A percentile compares a stretch with the other conserved stretches of the same genome.
These are phyloP conservation scores for Thielaviopsis musarum DNA, from an alignment of 2,329 filamentous ascomycete genomes.

Conservation along the genomic window DNA sequence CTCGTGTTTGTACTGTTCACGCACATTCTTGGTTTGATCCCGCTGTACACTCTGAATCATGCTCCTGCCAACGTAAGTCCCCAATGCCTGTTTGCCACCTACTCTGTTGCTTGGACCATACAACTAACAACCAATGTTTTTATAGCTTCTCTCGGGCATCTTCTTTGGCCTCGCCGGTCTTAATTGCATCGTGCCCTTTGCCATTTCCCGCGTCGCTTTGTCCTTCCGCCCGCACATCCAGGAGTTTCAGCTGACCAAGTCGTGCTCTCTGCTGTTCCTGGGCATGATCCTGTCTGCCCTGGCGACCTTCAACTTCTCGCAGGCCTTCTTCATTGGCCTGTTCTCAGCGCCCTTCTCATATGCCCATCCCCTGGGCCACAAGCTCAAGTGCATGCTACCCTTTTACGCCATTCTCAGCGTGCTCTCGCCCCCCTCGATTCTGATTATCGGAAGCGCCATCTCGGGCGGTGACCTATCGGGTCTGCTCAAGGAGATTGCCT, in stretches of 20 bases:
- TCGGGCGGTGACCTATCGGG: slow-evolving; percentile 29
- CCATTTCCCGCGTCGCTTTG: slow-evolving; percentile 38
- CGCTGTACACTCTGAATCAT: slow-evolving; percentile 76
- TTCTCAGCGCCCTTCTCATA: slow-evolving; percentile 69
- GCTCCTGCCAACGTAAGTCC: slow-evolving; percentile 43
- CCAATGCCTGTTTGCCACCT: background rate
- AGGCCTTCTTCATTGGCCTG: slow-evolving; percentile 71
- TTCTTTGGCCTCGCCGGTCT: slow-evolving; percentile 40
- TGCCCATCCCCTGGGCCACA: slow-evolving; percentile 30
- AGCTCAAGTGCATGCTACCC: slow-evolving; percentile 25
- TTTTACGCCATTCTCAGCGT: slow-evolving; percentile 32
- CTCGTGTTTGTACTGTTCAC: slow-evolving; percentile 53
- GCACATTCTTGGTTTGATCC: slow-evolving; percentile 64
- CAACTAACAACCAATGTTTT: slow-evolving; percentile 1
- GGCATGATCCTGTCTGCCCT: slow-evolving; percentile 86
- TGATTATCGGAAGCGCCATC: slow-evolving; percentile 28
- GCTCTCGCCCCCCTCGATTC: slow-evolving; percentile 44
- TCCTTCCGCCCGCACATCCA: slow-evolving; percentile 39
- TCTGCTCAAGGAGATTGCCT: slow-evolving; percentile 56
- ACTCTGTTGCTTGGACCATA: background rate
- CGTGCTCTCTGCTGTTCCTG: slow-evolving; percentile 79
- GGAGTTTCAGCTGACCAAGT: slow-evolving; percentile 66
- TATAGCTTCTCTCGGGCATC: slow-evolving; percentile 39
- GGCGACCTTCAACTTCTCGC: slow-evolving; percentile 88
- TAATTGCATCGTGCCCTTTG: slow-evolving; percentile 38